Base-by-base conservation (phyloP, 2,329 filamentous ascomycete genomes). In the Cadophora malorum region DNA sequence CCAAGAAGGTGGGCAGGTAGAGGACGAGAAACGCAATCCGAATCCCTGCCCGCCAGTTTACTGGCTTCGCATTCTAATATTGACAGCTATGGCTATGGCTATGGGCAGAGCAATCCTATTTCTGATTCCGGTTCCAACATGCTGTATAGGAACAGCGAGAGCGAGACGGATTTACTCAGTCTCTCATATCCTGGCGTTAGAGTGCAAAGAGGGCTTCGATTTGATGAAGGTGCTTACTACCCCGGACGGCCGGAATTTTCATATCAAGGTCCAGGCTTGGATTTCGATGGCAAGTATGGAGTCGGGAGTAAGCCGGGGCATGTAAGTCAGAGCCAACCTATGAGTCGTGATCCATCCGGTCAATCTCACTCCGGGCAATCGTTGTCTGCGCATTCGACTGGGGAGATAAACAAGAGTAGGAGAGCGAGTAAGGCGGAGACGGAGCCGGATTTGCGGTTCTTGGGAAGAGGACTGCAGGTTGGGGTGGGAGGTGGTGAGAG, bases 291-390 rank as follows among this genome's bases (percentile, higher is more conserved):
- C n/a, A n/a, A n/a, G n/a, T n/a, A n/a, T n/a, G n/a, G n/a, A n/a
- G n/a, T n/a, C n/a, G n/a, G n/a, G n/a, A n/a, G n/a, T n/a, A n/a
- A n/a, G n/a, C n/a, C n/a, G n/a, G n/a, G n/a, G n/a, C n/a, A n/a
- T n/a, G n/a, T n/a, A 31, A 84, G 83, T 9, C 81, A 84, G 69
- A 84, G 83, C 8, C 81, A 84, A 68, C 83, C 84, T 5, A 84
- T 86, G 82, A 83, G 82, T 1, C 81, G 83, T 3, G 76, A 84
- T 68, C 72, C 79, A 0, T 83, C 83, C 52, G 76, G 79, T 10
- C 79, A 83, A 63, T 81, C 81, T 12, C 79, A 83, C 61, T 81
- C 81, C 0, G 74, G 74, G 63, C 73, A 71, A 14, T 55, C 52
- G 33, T 14, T 25, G n/a, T 79, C 78, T 10, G 71, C 62, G 10